These are phyloP conservation scores for Neofusicoccum umdonicola DNA, from an alignment of 2,329 filamentous ascomycete genomes.

Conservation along the genomic window DNA sequence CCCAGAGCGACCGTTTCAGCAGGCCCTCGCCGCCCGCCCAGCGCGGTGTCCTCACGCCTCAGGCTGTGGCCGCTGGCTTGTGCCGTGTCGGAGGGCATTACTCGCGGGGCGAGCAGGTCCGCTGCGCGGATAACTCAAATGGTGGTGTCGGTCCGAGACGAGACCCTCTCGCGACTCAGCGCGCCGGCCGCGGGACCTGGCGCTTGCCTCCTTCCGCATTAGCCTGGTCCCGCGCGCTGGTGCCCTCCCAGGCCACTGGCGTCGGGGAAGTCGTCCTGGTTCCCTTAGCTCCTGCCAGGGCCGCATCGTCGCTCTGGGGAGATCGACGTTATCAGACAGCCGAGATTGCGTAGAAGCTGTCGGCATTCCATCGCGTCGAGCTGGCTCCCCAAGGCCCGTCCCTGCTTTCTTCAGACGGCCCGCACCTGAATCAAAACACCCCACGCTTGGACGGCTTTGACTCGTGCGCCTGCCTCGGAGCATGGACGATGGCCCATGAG, in stretches of 20 bases:
- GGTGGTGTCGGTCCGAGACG: constrained; percentile 16
- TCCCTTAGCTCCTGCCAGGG: constrained; percentile 29
- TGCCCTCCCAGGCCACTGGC: constrained; percentile 26
- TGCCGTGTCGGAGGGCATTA: neutral
- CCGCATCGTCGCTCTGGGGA: constrained; percentile 17
- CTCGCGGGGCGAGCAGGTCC: constrained; percentile 1
- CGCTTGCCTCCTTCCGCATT: constrained; percentile 13
- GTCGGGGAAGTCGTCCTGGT: constrained; percentile 38
- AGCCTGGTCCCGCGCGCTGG: constrained; percentile 6
- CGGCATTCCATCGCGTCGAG: constrained; percentile 31
- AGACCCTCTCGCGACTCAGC: constrained; percentile 23
- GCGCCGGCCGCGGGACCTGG: constrained; percentile 18
- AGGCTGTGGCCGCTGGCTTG: neutral
- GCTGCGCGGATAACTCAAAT: constrained; percentile 13
- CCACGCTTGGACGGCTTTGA: constrained; percentile 21
- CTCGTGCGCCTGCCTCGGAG: constrained; percentile 20
- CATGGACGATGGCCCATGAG: constrained; percentile 1
- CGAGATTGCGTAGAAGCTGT: constrained; percentile 28
- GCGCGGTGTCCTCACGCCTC: neutral
- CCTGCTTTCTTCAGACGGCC: constrained; percentile 24
- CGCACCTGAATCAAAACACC: constrained; percentile 22
- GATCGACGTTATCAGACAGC: constrained; percentile 36
- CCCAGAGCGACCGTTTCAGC: constrained; percentile 15
- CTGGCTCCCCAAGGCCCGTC: neutral
- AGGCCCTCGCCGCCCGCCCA: neutral